A percentile compares a stretch with the other conserved stretches of the same genome.
phyloP scores from a whole-genome alignment of 176 grass and related monocot species.

The Oryza brachyantha region DNA sequence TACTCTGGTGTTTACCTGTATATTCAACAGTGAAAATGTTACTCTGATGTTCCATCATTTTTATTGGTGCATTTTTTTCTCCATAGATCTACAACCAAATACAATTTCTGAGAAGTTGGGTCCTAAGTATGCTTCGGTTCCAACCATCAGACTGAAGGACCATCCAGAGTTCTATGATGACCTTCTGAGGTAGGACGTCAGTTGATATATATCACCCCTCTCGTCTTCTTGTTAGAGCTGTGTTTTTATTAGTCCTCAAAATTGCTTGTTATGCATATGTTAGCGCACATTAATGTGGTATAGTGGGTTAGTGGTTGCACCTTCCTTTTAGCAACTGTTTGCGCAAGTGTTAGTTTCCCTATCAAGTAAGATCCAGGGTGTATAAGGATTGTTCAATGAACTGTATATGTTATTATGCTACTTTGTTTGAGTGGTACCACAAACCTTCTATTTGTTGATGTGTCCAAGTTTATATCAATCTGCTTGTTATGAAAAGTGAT shows the following conservation, averaged over 20 bases:
- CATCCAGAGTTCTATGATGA: slow-evolving; percentile 83
- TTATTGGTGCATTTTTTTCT: slow-evolving; percentile 24
- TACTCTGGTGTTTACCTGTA: slow-evolving; percentile 4
- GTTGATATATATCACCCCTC: slow-evolving; percentile 6
- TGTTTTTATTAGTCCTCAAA: too few relatives aligned
- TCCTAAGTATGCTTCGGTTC: slow-evolving; percentile 84
- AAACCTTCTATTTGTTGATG: too few relatives aligned
- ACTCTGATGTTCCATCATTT: background rate
- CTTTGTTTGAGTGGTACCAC: too few relatives aligned
- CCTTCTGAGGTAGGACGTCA: slow-evolving; percentile 71
- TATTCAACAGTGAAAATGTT: slow-evolving; percentile 1
- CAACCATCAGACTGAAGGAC: slow-evolving; percentile 58
- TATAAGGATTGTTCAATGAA: background rate
- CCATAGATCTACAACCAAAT: slow-evolving; percentile 77
- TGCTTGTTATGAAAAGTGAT: background rate
- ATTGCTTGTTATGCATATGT: background rate
- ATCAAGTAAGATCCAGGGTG: background rate
- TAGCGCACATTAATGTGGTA: background rate
- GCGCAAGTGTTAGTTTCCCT: background rate
- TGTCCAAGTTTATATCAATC: background rate
- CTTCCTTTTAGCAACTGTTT: background rate
- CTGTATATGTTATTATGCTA: slow-evolving; percentile 18
- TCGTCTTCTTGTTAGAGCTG: background rate
- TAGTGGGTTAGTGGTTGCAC: background rate
- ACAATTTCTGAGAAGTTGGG: slow-evolving; percentile 84